A percentile compares a stretch with the other conserved stretches of the same genome.
phyloP scores from a whole-genome alignment of 352 stramenopile species.

The Phytophthora ohioensis region DNA sequence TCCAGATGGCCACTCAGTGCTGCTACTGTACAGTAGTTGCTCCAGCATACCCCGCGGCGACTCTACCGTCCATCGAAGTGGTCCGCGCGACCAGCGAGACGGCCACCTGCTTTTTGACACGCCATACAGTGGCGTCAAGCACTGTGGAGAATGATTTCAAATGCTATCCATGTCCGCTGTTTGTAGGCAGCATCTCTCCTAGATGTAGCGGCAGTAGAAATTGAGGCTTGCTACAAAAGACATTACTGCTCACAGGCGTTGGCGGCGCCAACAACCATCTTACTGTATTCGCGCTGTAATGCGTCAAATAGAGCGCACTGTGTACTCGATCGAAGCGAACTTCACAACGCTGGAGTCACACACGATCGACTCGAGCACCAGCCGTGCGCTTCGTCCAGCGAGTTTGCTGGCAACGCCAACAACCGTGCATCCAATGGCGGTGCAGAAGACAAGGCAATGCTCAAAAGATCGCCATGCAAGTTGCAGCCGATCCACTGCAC shows the following conservation, averaged over 20 bases:
- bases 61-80: constrained; percentile 17
- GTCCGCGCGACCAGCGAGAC: constrained; percentile 31
- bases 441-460: background rate
- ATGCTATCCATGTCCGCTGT: background rate
- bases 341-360: background rate
- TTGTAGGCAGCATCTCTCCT: too few relatives aligned
- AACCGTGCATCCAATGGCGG: too few relatives aligned
- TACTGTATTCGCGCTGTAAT: too few relatives aligned
- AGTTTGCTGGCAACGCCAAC: too few relatives aligned
- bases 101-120: constrained; percentile 6
- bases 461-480: constrained; percentile 10
- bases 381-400: constrained; percentile 2
- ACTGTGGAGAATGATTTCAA: background rate
- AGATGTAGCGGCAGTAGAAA: too few relatives aligned
- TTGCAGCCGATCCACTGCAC: background rate
- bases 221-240: too few relatives aligned
- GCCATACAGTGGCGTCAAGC: background rate
- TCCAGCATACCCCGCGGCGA: background rate
- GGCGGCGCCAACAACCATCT: too few relatives aligned
- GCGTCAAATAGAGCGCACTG: too few relatives aligned
- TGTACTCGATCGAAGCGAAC: too few relatives aligned
- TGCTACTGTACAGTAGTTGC: too few relatives aligned
- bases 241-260: too few relatives aligned
- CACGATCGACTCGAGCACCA: background rate
- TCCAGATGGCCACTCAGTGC: too few relatives aligned